Evolutionary conservation across 1,284 basidiomycete species (phyloP), one percentile per base, ranked within the genome.

Genomic region (Tylopilus sp.): DNA sequence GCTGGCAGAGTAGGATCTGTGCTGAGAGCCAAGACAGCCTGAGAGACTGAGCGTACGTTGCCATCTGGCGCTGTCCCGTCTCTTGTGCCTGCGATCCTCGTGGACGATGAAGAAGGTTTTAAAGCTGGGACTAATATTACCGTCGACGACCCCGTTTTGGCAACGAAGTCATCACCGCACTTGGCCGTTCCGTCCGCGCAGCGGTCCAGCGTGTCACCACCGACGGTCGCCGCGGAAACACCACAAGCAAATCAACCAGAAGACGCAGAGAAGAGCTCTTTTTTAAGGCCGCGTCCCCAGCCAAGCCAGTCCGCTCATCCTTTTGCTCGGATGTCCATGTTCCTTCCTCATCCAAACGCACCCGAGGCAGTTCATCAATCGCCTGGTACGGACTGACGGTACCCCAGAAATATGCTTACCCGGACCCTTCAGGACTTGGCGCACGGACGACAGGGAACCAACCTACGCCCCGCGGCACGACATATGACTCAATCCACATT

Each of bases 311-410:
- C 67, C 57, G 69, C 65, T 19, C 80, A 72, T 67, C 75, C 76
- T 8, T 80, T 80, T 56, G 59, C 73, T 8, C 83, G 85, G 24
- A 82, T 81, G 51, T 89, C 84, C 60, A 75, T 90, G 29, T 93
- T 92, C 76, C 81, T 89, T 22, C 92, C 91, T 0, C 91, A 93
- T 72, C 91, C 91, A 0, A 89, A 90, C 71, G 91, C 91, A 2
- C 91, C 91, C 0, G 91, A 89, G 59, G 70, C 76, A 18, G 79
- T 83, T 16, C 72, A 79, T 39, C 74, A 66, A 19, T 75, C 73
- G 2, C 71, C 64, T 32, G 89, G 86, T 91, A 89, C 73, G 86
- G 88, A 65, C 83, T 84, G 51, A 65, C 76, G 61, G 70, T 74
- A 39, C 60, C 67, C 24, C 70, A 74, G 41, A 47, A 70, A 36